Percentiles rank a stretch among this genome's conserved stretches.
Evolutionary conservation across 495 filamentous ascomycete species (phyloP).

Genomic region (Sabuloglossum arenarium): DNA sequence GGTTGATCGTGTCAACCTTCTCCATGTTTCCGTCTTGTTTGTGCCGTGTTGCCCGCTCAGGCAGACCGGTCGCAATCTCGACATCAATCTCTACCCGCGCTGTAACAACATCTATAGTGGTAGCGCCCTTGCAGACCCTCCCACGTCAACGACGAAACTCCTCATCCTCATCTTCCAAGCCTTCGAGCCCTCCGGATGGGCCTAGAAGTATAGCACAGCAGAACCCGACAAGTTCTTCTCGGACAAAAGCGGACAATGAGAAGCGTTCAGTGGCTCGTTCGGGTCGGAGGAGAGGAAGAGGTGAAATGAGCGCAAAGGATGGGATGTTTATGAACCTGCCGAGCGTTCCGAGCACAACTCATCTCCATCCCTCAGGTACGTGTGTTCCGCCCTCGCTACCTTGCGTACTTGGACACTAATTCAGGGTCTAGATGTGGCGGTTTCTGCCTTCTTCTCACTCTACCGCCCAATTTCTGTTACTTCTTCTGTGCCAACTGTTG

Average conservation of each 20-base stretch:
- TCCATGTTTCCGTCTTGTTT: conserved; percentile 1
- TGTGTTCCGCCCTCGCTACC: neutral
- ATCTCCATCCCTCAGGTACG: conserved; percentile 53
- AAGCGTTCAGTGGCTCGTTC: conserved; percentile 2
- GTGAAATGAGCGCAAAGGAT: conserved; percentile 11
- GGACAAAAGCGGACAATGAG: neutral
- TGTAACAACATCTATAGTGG: neutral
- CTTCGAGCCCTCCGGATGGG: conserved; percentile 4
- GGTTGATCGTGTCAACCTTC: neutral
- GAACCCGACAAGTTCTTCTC: neutral
- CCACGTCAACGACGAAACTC: conserved; percentile 1
- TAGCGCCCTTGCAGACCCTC: neutral
- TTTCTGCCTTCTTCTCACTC: conserved; percentile 88
- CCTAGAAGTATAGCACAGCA: conserved; percentile 1
- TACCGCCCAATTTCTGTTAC: conserved; percentile 87
- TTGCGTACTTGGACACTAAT: conserved; percentile 3
- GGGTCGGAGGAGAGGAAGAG: conserved; percentile 18
- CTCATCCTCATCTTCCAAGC: conserved; percentile 7
- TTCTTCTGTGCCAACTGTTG: conserved; percentile 47
- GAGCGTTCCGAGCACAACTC: conserved; percentile 66
- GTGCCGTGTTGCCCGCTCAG: neutral
- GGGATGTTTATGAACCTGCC: conserved; percentile 38
- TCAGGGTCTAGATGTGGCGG: conserved; percentile 43
- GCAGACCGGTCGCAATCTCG: neutral
- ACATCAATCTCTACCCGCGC: neutral